Evolutionary conservation across 805 yeast genomes (phyloP).

Genomic region (Candida andamanensis): DNA sequence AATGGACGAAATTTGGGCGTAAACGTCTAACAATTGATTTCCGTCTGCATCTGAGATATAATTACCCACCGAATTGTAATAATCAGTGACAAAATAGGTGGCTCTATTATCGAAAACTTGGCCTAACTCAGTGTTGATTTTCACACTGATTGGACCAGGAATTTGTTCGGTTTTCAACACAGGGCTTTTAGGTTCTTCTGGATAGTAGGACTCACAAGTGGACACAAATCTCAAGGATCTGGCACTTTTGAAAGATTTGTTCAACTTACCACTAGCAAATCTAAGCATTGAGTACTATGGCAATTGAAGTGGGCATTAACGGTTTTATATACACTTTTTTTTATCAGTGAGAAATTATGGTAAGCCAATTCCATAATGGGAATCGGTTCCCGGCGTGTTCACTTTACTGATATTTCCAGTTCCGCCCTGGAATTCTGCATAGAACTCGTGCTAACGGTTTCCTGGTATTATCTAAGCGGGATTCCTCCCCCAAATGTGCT

Average conservation of each 20-base stretch:
- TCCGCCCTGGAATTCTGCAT: no score
- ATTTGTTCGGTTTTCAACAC: constrained; percentile 21
- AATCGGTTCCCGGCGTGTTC: constrained; percentile 9
- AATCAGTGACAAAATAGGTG: constrained; percentile 38
- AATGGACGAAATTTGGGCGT: constrained; percentile 40
- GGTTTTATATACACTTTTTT: no score
- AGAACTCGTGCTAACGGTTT: no score
- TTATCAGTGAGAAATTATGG: no score
- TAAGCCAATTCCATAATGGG: constrained; percentile 3
- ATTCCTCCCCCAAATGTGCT: no score
- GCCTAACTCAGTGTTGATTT: constrained; percentile 31
- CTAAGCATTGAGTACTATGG: neutral
- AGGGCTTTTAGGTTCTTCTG: constrained; percentile 33
- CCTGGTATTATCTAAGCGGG: neutral
- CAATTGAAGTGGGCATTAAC: neutral
- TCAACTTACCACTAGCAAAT: neutral
- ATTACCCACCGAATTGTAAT: constrained; percentile 34
- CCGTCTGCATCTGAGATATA: constrained; percentile 41
- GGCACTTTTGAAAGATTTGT: neutral
- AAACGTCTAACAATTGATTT: constrained; percentile 36
- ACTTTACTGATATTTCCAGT: no score
- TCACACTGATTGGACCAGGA: constrained; percentile 35
- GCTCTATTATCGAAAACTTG: constrained; percentile 38
- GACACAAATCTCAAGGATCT: neutral
- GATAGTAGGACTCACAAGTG: constrained; percentile 22